These are phyloP conservation scores for Kluyveromyces siamensis DNA, from an alignment of 805 yeast species.

Conservation along the genomic window DNA sequence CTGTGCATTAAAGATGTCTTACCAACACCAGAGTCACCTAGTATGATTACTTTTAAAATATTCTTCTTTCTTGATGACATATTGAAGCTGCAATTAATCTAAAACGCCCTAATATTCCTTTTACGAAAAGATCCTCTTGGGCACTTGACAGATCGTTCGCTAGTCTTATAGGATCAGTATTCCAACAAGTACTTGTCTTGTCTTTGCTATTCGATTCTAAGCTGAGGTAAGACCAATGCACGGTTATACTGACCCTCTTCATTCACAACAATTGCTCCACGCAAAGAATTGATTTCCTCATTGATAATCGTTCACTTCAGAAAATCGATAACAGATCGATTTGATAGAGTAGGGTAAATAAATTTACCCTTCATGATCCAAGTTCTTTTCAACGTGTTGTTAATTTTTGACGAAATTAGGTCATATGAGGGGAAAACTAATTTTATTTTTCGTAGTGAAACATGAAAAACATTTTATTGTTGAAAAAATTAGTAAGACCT, in stretches of 20 bases:
- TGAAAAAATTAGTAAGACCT: background rate
- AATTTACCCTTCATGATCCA: too few relatives aligned
- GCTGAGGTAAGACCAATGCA: background rate
- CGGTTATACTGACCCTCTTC: too few relatives aligned
- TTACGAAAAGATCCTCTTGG: too few relatives aligned
- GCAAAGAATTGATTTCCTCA: too few relatives aligned
- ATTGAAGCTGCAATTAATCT: background rate
- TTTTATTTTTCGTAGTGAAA: background rate
- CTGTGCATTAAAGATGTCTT: constrained; percentile 96
- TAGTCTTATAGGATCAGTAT: background rate
- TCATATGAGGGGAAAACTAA: too few relatives aligned
- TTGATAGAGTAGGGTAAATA: background rate
- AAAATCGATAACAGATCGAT: background rate
- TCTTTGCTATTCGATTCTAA: too few relatives aligned
- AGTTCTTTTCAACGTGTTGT: too few relatives aligned
- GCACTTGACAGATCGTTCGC: background rate
- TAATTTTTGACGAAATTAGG: too few relatives aligned
- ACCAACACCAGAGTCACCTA: constrained; percentile 97
- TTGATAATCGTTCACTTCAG: background rate
- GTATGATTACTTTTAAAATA: constrained; percentile 74
- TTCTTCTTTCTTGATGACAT: constrained; percentile 55
- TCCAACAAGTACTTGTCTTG: background rate
- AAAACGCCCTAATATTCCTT: background rate
- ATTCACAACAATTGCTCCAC: too few relatives aligned
- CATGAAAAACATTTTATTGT: background rate